Evolutionary conservation across 768 basidiomycete genomes (phyloP).

Genomic region (Leccinum aurantiacum): DNA sequence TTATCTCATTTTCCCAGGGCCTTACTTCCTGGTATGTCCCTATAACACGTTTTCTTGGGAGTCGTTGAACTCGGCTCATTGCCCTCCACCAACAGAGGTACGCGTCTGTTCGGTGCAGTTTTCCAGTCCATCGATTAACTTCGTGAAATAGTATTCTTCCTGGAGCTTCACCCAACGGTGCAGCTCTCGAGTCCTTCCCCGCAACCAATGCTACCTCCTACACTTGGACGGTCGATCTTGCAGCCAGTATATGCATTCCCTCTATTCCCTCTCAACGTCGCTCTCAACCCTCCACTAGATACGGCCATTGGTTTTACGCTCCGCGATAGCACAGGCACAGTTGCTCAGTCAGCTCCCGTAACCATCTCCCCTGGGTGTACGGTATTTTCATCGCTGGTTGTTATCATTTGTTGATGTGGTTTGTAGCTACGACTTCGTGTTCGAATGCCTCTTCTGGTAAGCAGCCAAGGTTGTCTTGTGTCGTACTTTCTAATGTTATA

Average conservation of each 20-base stretch:
- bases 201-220: constrained; percentile 38
- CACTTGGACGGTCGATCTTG: constrained; percentile 57
- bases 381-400: constrained; percentile 22
- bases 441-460: constrained; percentile 26
- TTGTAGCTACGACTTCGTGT: constrained; percentile 38
- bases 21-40: constrained; percentile 62
- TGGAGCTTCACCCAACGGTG: constrained; percentile 44
- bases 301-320: constrained; percentile 56
- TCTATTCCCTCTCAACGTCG: neutral
- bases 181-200: constrained; percentile 49
- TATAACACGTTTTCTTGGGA: neutral
- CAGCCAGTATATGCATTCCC: constrained; percentile 37
- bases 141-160: constrained; percentile 49
- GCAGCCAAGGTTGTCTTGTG: constrained; percentile 18
- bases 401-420: constrained; percentile 12
- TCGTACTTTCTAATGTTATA: constrained; percentile 15
- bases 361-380: constrained; percentile 48
- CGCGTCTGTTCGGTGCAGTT: neutral
- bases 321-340: constrained; percentile 56
- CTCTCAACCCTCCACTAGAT: constrained; percentile 31
- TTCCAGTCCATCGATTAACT: neutral
- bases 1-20: constrained; percentile 38
- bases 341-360: constrained; percentile 53
- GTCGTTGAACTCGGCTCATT: neutral
- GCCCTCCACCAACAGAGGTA: constrained; percentile 38